A percentile compares a stretch with the other conserved stretches of the same genome.
These are phyloP conservation scores for Peltaster fructicola DNA, from an alignment of 2,329 filamentous ascomycete species.

Conservation along the genomic window DNA sequence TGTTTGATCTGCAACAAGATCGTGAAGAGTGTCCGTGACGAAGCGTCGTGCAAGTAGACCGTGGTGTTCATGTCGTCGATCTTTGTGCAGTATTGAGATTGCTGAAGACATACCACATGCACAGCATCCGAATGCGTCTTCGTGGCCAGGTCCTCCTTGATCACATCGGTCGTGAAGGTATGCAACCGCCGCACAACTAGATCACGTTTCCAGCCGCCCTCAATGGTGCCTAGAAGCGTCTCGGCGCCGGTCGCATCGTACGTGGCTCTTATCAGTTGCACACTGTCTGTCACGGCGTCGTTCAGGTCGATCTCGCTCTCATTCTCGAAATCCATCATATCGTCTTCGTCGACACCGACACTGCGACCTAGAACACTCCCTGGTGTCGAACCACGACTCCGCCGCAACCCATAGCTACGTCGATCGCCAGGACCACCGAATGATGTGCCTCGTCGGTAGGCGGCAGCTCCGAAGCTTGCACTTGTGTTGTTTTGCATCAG, in stretches of 20 bases:
- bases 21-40: too few relatives aligned
- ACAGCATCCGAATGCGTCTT: too few relatives aligned
- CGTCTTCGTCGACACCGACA: slow-evolving; percentile 17
- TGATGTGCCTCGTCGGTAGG: slow-evolving; percentile 50
- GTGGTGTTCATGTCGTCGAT: slow-evolving; percentile 9
- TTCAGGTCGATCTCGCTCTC: slow-evolving; percentile 12
- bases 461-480: slow-evolving; percentile 31
- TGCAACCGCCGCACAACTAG: slow-evolving; percentile 18
- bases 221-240: slow-evolving; percentile 14
- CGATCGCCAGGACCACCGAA: slow-evolving; percentile 50
- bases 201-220: slow-evolving; percentile 18
- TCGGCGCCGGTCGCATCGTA: slow-evolving; percentile 15
- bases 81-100: too few relatives aligned
- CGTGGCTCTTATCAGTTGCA: slow-evolving; percentile 14
- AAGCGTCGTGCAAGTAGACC: slow-evolving; percentile 15
- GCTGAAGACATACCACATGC: too few relatives aligned
- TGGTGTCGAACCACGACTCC: slow-evolving; percentile 38
- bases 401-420: slow-evolving; percentile 37
- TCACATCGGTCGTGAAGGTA: slow-evolving; percentile 9
- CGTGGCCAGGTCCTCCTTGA: too few relatives aligned
- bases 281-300: slow-evolving; percentile 12
- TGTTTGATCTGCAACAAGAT: slow-evolving; percentile 13
- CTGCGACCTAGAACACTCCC: slow-evolving; percentile 24
- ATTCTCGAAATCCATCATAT: slow-evolving; percentile 19
- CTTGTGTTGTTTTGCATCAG: slow-evolving; percentile 37